Percentiles rank a stretch among this genome's conserved stretches.
These are phyloP conservation scores for Fusarium sp. DNA, from an alignment of 2,329 filamentous ascomycete genomes.

Conservation along the genomic window DNA sequence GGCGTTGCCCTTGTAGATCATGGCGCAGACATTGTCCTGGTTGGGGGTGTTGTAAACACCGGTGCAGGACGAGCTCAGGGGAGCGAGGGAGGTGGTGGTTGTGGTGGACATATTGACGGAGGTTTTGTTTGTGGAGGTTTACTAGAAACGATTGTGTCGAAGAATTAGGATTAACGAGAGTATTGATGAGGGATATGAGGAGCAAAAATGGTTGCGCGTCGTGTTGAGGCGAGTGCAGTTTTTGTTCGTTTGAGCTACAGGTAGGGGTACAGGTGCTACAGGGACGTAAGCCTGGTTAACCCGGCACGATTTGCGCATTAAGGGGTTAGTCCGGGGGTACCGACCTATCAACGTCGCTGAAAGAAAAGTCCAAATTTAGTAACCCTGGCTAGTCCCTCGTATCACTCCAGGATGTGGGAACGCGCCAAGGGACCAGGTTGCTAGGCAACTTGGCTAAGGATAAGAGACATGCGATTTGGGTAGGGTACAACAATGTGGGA, in stretches of 20 bases:
- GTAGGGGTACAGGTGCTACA: background rate
- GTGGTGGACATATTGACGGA: slow-evolving; percentile 42
- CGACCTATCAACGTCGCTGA: slow-evolving; percentile 13
- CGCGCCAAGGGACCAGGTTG: slow-evolving; percentile 30
- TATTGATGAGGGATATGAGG: slow-evolving; percentile 13
- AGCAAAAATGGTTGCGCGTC: slow-evolving; percentile 3
- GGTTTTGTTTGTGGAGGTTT: slow-evolving; percentile 36
- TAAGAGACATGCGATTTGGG: background rate
- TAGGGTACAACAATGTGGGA: background rate
- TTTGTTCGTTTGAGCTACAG: slow-evolving; percentile 19
- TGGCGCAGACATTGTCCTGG: slow-evolving; percentile 60
- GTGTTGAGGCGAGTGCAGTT: slow-evolving; percentile 15
- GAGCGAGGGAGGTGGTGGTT: slow-evolving; percentile 28
- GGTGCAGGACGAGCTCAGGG: slow-evolving; percentile 33
- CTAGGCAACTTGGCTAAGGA: slow-evolving; percentile 31
- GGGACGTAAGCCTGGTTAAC: background rate
- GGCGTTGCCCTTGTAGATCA: slow-evolving; percentile 57
- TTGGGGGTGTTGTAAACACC: slow-evolving; percentile 59
- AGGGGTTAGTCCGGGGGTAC: slow-evolving; percentile 38
- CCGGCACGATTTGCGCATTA: slow-evolving; percentile 31
- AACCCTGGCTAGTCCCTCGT: slow-evolving; percentile 28
- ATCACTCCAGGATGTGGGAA: slow-evolving; percentile 29
- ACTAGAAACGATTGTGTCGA: background rate
- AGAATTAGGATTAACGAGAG: background rate
- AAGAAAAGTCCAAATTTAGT: slow-evolving; percentile 31